Conservation (phyloP, 192 early-diverging fungal species). For the Backusella tarrabulga region DNA sequence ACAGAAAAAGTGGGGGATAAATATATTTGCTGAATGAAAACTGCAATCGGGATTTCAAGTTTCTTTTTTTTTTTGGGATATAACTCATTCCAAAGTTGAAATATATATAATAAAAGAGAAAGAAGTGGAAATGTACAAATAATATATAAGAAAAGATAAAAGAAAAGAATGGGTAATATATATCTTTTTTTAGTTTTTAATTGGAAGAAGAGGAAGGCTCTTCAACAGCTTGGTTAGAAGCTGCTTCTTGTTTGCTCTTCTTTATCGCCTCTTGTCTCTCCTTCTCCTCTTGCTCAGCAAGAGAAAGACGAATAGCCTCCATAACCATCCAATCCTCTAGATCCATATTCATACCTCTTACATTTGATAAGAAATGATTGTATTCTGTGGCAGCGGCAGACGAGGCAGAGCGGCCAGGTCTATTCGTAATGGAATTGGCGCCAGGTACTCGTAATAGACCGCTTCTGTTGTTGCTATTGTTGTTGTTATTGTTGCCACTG, state of each 20-base stretch:
- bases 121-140: neutral
- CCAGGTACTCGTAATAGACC: constrained; percentile 11
- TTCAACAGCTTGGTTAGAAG: neutral
- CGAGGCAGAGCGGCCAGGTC: constrained; percentile 34
- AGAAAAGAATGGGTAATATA: neutral
- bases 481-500: neutral
- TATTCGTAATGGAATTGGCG: constrained; percentile 15
- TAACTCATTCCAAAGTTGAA: neutral
- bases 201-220: neutral
- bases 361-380: constrained; percentile 56
- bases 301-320: constrained; percentile 83
- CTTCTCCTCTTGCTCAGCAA: constrained; percentile 61
- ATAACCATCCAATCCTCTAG: constrained; percentile 91
- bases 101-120: neutral
- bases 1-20: neutral
- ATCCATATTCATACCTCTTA: constrained; percentile 78
- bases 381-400: constrained; percentile 55
- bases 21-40: neutral
- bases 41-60: neutral
- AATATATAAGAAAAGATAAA: neutral
- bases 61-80: too few relatives aligned
- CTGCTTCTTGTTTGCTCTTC: neutral
- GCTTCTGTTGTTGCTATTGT: neutral
- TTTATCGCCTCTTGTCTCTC: constrained; percentile 34
- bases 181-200: neutral